Evolutionary conservation across 495 filamentous ascomycete species (phyloP).

Genomic region (Melanomma pulvis-pyrius): DNA sequence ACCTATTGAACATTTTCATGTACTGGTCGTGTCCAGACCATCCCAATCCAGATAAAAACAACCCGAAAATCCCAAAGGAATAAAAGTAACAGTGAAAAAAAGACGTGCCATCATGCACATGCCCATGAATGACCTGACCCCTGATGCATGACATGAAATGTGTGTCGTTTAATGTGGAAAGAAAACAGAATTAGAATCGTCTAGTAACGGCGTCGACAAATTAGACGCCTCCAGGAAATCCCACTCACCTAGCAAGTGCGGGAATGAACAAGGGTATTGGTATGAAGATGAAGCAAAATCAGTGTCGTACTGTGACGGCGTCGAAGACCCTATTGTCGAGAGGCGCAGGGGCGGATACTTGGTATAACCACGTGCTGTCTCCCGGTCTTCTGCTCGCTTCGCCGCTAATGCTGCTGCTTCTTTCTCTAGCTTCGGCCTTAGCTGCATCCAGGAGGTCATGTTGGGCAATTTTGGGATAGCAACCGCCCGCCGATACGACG

Average conservation of each 20-base stretch:
- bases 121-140: too few species aligned
- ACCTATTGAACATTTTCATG: neutral
- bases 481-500: conserved; percentile 25
- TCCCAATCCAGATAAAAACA: neutral
- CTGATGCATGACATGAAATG: neutral
- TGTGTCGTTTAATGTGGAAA: neutral
- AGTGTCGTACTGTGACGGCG: neutral
- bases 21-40: neutral
- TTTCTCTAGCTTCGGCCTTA: conserved; percentile 36
- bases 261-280: neutral
- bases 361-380: neutral
- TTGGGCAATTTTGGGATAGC: conserved; percentile 35
- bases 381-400: neutral
- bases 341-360: neutral
- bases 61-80: neutral
- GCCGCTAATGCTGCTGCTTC: conserved; percentile 25
- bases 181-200: neutral
- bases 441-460: conserved; percentile 28
- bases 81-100: neutral
- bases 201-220: neutral
- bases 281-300: neutral
- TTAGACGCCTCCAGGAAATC: neutral
- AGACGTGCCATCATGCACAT: too few species aligned
- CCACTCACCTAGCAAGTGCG: neutral
- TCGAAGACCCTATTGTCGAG: neutral